Evolutionary conservation across 495 filamentous ascomycete genomes (phyloP), one percentile per base, ranked within the genome.

Genomic region (Filosporella fistucella): DNA sequence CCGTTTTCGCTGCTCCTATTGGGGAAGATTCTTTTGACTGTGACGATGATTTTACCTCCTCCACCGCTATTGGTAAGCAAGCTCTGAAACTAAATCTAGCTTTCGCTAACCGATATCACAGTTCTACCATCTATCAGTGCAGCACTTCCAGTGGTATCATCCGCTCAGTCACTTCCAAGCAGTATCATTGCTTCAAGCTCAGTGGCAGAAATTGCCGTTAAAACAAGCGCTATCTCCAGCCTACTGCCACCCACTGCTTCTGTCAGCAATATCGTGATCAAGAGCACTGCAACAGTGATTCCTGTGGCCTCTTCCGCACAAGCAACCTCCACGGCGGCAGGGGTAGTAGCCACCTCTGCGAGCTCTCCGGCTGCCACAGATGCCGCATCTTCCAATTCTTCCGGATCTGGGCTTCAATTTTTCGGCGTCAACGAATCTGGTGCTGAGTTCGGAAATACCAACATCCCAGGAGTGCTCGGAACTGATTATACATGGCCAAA

Each of bases 391-490:
- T 16, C 40, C 11, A 32, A 26, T 23, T 33, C 42, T 1, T 34
- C 42, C 8, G 35, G 21, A 18, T 23, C 36, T 22, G 26, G n/a
- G 21, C 17, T 55, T 2, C 37, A 55, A 54, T 71, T 64, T 64
- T 52, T 72, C 38, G 68, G 68, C 18, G 58, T 63, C 42, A 66
- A 69, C 56, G 59, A 80, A 62, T 69, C 78, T 21, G 67, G 75
- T 41, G 77, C 68, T 18, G 78, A 81, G 54, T 81, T 79, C 35
- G 72, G 73, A 28, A 35, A 65, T 14, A 63, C 55, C 14, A 64
- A 63, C 20, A 61, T 65, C 45, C 81, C 81, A 20, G 81, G 81
- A 58, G 44, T 9, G 63, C 74, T 55, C 74, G 75, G 42, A 74
- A 59, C 63, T 78, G 50, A 84, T 81, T 60, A 68, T 71, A 71